Conservation (phyloP, 208 protist species). For the Kentomonas sorsogonicus region DNA sequence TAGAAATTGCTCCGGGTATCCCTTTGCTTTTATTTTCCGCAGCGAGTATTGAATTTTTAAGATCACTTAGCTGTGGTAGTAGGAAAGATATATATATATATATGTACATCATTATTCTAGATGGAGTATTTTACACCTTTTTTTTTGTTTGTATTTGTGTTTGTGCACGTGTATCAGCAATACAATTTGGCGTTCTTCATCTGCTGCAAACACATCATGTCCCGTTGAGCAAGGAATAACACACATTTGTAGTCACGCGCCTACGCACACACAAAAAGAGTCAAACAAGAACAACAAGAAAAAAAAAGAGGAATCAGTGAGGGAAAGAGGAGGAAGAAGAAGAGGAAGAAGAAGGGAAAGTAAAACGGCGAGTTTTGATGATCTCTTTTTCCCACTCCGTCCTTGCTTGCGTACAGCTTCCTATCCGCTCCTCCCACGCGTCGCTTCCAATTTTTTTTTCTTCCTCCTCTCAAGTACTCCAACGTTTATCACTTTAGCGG, state of each 20-base stretch:
- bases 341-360: constrained; percentile 8
- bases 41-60: no score
- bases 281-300: constrained; percentile 6
- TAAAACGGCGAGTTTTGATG: not conserved
- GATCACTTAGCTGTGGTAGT: not conserved
- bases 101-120: not conserved
- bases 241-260: no score
- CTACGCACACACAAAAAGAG: no score
- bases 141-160: no score
- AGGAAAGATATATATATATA: constrained; percentile 43
- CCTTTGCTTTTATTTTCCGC: no score
- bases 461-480: not conserved
- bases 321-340: constrained; percentile 13
- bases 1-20: not conserved
- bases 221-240: no score
- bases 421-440: no score
- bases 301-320: not conserved
- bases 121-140: not conserved
- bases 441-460: not conserved
- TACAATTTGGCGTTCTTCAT: no score
- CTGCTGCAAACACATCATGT: no score
- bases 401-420: no score
- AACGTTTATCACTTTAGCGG: constrained; percentile 44
- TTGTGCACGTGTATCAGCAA: no score
- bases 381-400: no score